Conservation (phyloP, 2,329 filamentous ascomycete species). For the Phyllosticta citriasiana region DNA sequence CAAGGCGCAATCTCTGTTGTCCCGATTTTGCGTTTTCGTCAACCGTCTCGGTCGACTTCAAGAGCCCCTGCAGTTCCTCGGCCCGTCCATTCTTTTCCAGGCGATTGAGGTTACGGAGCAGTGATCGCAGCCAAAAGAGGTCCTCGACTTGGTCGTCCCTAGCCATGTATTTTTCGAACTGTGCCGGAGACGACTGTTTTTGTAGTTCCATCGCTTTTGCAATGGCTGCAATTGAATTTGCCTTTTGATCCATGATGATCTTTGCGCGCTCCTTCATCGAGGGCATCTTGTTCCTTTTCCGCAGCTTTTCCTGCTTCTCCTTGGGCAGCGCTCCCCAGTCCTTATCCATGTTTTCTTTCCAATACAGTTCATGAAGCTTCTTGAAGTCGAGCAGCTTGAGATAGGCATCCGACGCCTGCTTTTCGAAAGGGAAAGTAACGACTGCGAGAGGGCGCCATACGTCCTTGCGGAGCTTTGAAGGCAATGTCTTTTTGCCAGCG, state of each 20-base stretch:
- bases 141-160: background rate
- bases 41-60: background rate
- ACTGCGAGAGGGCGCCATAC: constrained; percentile 53
- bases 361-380: constrained; percentile 47
- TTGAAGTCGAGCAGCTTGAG: constrained; percentile 51
- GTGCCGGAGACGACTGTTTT: constrained; percentile 18
- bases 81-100: background rate
- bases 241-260: constrained; percentile 53
- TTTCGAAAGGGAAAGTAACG: constrained; percentile 43
- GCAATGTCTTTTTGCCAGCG: constrained; percentile 54
- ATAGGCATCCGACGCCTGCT: constrained; percentile 44
- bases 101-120: background rate
- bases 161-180: background rate
- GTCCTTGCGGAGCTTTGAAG: constrained; percentile 48
- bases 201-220: constrained; percentile 46
- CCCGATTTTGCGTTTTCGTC: background rate
- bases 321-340: constrained; percentile 2
- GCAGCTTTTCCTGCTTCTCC: constrained; percentile 28
- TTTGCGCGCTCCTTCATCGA: constrained; percentile 41
- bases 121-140: background rate
- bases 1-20: background rate
- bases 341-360: constrained; percentile 27
- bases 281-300: constrained; percentile 34
- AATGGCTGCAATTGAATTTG: constrained; percentile 51
- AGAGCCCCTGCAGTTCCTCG: background rate